Conservation (phyloP, 148 eudicot genomes). For the Fallopia convolvulus region DNA sequence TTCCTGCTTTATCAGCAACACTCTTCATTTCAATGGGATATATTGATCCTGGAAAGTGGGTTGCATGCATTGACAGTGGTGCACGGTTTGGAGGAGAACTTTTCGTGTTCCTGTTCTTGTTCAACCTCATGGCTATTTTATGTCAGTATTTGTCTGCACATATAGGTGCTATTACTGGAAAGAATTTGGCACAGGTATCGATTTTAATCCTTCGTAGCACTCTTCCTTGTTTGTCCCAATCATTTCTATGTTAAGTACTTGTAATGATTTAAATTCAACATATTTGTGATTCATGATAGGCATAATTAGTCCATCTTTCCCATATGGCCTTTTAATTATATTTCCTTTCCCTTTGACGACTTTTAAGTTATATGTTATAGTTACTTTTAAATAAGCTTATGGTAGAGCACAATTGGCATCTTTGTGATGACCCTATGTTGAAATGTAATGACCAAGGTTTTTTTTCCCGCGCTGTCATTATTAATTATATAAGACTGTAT, state of each 20-base stretch:
- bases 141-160: slow-evolving; percentile 79
- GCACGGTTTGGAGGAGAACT: slow-evolving; percentile 79
- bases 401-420: background rate
- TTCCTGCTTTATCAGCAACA: slow-evolving; percentile 51
- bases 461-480: no score
- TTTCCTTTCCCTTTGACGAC: background rate
- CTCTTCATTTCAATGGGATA: slow-evolving; percentile 61
- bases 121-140: slow-evolving; percentile 59
- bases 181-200: slow-evolving; percentile 73
- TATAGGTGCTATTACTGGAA: slow-evolving; percentile 60
- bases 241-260: background rate
- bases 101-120: slow-evolving; percentile 34
- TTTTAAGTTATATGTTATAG: background rate
- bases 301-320: background rate
- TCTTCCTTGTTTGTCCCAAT: background rate
- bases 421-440: background rate
- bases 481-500: no score
- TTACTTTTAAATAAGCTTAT: background rate
- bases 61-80: slow-evolving; percentile 70
- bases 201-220: slow-evolving; percentile 3
- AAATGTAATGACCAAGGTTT: background rate
- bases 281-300: background rate
- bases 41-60: slow-evolving; percentile 96
- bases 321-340: background rate
- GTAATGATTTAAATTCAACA: background rate